Base-by-base conservation (phyloP, 2,329 filamentous ascomycete species). In the Fusarium luffae region DNA sequence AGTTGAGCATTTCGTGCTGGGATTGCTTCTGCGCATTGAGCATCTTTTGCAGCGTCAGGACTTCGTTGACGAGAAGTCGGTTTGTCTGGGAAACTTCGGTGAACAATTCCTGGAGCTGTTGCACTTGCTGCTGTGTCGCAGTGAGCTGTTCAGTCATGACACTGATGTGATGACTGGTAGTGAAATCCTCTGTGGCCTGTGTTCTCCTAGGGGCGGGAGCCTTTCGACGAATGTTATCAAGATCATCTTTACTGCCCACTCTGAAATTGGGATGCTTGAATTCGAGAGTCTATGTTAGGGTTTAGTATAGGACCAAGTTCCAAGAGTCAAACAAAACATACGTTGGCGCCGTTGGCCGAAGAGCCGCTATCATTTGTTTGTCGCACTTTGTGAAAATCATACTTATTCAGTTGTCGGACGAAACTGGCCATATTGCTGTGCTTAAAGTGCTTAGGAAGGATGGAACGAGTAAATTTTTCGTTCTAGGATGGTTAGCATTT, bases 361-460 rank as follows among this genome's bases (percentile, higher is more conserved):
- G 77, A 76, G 14, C 80, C 77, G 61, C 75, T 75, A 47, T 82
- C 81, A 52, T 77, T 79, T 4, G 80, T 79, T 18, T 81, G 80
- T 68, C 96, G 89, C 69, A 98, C 94, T 85, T 99, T 99, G 85
- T 99, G 96, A 75, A 99, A 99, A 78, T 97, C 94, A 80, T 97
- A 98, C 79, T 98, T 98, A 84, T 98, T 98, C 62, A 98, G 84
- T 79, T 98, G 94, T 50, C 94, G 92, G 62, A 98, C 94, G 78
- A 98, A 98, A 81, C 94, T 97, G 32, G 94, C 94, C 83, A 98
- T 98, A 80, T 98, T 98, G 87, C 93, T 97, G 82, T 98, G 96
- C 82, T 99, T 99, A 85, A 99, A 99, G 77, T 98, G 94, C 79
- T 98, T 98, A 4, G 96, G 96, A 18, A 99, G 88, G 74, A 99